phyloP scores from a whole-genome alignment of 257 asterid genomes.

The Hygrophila difformis region DNA sequence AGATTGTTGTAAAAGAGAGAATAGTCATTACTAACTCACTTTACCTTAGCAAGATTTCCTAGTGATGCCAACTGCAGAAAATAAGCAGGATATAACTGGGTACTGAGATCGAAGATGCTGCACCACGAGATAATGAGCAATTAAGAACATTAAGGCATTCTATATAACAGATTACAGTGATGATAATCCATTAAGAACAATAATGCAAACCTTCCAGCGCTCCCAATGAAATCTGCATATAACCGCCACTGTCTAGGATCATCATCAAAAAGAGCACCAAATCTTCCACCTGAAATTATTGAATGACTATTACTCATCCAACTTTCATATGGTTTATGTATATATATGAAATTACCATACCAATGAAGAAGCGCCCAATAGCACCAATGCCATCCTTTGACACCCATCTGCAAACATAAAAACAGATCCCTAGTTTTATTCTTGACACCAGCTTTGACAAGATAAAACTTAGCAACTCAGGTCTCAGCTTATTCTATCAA shows the following conservation, averaged over 20 bases:
- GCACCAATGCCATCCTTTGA: slow-evolving; percentile 98
- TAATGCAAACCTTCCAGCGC: slow-evolving; percentile 70
- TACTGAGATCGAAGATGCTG: slow-evolving; percentile 95
- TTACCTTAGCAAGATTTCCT: slow-evolving; percentile 96
- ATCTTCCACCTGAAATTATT: slow-evolving; percentile 74
- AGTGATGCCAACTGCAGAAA: slow-evolving; percentile 88
- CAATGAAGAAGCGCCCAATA: slow-evolving; percentile 83
- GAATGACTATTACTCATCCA: slow-evolving; percentile 17
- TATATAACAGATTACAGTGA: slow-evolving; percentile 12
- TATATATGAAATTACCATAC: slow-evolving; percentile 37
- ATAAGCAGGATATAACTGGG: slow-evolving; percentile 78
- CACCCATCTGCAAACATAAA: slow-evolving; percentile 70
- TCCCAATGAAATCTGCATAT: slow-evolving; percentile 95
- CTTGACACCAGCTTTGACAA: slow-evolving; percentile 7
- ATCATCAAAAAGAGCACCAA: slow-evolving; percentile 89
- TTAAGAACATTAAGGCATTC: no score
- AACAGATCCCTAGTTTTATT: slow-evolving; percentile 8
- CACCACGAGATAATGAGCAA: slow-evolving; percentile 18
- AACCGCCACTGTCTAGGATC: slow-evolving; percentile 99
- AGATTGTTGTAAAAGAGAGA: slow-evolving; percentile 9
- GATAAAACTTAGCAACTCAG: slow-evolving; percentile 5
- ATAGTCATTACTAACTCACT: background rate
- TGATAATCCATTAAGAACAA: slow-evolving; percentile 3
- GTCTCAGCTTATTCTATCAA: slow-evolving; percentile 11
- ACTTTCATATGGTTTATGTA: slow-evolving; percentile 4